Base-by-base conservation (phyloP, 225 moss, liverwort and hornwort species). In the Marchantia paleacea region DNA sequence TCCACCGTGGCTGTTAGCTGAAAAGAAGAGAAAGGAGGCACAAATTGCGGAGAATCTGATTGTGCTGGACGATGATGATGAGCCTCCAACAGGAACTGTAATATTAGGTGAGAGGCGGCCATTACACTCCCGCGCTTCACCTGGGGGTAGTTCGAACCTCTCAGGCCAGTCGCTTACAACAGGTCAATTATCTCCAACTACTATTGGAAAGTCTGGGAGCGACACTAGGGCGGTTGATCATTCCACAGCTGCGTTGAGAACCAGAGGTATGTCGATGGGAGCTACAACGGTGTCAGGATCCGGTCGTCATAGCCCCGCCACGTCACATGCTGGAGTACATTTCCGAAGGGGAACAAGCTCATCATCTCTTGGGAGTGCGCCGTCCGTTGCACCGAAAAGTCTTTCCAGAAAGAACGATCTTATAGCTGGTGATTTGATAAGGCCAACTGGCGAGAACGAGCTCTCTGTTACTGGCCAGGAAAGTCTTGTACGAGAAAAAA, bases 1-100 rank as follows among this genome's bases (percentile, higher is more conserved):
- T 25, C 81, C 85, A 65, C 81, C 85, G 25, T 85, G 85, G 85
- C 73, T 85, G 7, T 69, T 81, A 50, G 85, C 85, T 48, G 85
- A 77, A 72, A 85, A 85, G 81, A 85, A 85, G 57, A 75, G 81
- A 62, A 81, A 78, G 78, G 81, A 81, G 62, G 81, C 81, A 28
- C 72, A 81, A 49, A 75, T 63, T 70, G 85, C 77, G 63, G 81
- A 69, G 20, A 81, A 85, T 62, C 55, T 85, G 72, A 85, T 85
- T 72, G 81, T 85, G 29, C 70, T 85, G 10, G 85, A 85, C 50
- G 85, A 85, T 81, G 85, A 85, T 74, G 62, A 75, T 52, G 57
- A 28, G 6, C 48, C 73, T 55, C 54, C 52, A 19, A 39, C 53
- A 19, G 75, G 39, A 47, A 30, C 72, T 11, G 67, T 39, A 30